Evolutionary conservation across 805 yeast species (phyloP).

Genomic region (Myxozyma melibiosi): DNA sequence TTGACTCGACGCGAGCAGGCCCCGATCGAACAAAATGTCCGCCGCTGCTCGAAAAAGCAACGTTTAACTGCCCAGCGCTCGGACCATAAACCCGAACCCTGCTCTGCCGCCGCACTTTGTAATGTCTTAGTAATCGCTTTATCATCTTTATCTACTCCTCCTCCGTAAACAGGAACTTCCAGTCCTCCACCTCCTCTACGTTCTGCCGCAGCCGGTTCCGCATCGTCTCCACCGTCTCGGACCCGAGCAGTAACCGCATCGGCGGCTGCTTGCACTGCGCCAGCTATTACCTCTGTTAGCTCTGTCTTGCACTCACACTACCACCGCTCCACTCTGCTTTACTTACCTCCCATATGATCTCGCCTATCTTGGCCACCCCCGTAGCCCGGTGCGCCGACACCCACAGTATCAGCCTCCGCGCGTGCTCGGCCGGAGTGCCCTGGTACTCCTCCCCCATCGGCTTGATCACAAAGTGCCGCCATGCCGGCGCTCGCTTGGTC

Average conservation of each 20-base stretch:
- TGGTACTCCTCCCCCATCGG: conserved; percentile 30
- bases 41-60: conserved; percentile 7
- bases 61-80: neutral
- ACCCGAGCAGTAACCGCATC: conserved; percentile 37
- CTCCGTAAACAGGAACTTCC: conserved; percentile 41
- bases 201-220: conserved; percentile 39
- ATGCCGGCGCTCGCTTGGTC: conserved; percentile 27
- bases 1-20: conserved; percentile 1
- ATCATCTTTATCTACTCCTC: conserved; percentile 5
- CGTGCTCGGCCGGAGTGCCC: conserved; percentile 36
- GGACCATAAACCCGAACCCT: conserved; percentile 4
- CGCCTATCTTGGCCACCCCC: conserved; percentile 35
- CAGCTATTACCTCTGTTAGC: conserved; percentile 5
- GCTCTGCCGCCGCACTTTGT: too few species aligned
- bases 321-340: too few species aligned
- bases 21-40: conserved; percentile 16
- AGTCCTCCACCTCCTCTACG: conserved; percentile 44
- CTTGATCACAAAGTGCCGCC: conserved; percentile 36
- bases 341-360: conserved; percentile 37
- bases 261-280: conserved; percentile 38
- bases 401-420: conserved; percentile 33
- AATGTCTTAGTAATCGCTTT: neutral
- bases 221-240: conserved; percentile 37
- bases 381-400: conserved; percentile 26
- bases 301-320: neutral